phyloP scores from a whole-genome alignment of 257 asterid genomes.

The Phtheirospermum japonicum region DNA sequence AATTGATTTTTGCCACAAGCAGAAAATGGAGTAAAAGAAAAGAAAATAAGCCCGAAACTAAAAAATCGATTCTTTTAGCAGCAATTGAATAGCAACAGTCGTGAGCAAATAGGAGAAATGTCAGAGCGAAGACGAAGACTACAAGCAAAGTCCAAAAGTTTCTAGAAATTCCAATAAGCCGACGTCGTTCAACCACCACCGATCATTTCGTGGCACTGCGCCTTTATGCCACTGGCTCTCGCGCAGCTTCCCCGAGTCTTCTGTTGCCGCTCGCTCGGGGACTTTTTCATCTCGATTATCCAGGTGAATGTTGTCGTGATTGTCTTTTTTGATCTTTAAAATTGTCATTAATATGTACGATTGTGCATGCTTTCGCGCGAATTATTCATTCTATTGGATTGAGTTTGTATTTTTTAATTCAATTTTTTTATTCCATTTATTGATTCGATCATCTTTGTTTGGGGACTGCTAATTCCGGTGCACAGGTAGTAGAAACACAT shows the following conservation, averaged over 20 bases:
- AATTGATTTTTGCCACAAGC: too few species aligned
- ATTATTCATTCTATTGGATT: constrained; percentile 22
- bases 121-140: constrained; percentile 27
- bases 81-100: too few species aligned
- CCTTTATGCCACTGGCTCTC: background rate
- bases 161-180: constrained; percentile 13
- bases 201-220: constrained; percentile 26
- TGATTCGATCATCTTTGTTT: constrained; percentile 7
- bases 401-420: constrained; percentile 16
- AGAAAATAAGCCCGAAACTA: too few species aligned
- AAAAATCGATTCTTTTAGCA: too few species aligned
- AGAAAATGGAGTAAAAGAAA: too few species aligned
- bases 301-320: constrained; percentile 29
- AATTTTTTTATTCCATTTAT: background rate
- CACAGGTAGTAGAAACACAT: background rate
- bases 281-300: constrained; percentile 19
- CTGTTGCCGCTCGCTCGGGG: constrained; percentile 24
- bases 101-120: background rate
- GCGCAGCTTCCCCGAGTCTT: constrained; percentile 14
- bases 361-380: constrained; percentile 12
- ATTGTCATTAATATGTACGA: constrained; percentile 10
- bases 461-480: constrained; percentile 11
- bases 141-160: constrained; percentile 18
- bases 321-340: background rate
- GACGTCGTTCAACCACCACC: constrained; percentile 31